A percentile compares a stretch with the other conserved stretches of the same genome.
These are phyloP conservation scores for Lachancea mirantina DNA, from an alignment of 805 yeast species.

Conservation along the genomic window DNA sequence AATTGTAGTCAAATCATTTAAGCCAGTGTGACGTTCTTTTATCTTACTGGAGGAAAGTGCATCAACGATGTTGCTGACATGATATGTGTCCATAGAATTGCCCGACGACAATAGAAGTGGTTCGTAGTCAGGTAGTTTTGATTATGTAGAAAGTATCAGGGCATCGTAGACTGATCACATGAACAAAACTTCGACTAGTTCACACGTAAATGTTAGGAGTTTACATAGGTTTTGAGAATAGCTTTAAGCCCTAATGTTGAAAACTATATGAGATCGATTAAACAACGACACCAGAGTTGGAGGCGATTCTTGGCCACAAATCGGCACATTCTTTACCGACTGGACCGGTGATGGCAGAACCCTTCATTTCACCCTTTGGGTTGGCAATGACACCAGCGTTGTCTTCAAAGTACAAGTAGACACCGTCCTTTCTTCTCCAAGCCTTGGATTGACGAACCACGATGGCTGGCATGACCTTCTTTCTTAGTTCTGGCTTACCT, in stretches of 20 bases:
- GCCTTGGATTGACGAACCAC: slow-evolving; percentile 99
- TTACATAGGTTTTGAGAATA: too few relatives aligned
- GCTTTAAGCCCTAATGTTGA: too few relatives aligned
- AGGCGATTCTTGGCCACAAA: slow-evolving; percentile 99
- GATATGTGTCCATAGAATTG: slow-evolving; percentile 9
- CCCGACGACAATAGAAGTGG: too few relatives aligned
- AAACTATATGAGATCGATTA: slow-evolving; percentile 45
- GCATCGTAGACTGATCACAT: too few relatives aligned
- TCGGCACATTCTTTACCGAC: slow-evolving; percentile 99
- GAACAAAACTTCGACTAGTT: too few relatives aligned
- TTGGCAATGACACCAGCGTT: slow-evolving; percentile 99
- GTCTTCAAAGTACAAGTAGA: slow-evolving; percentile 98
- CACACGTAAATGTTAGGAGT: too few relatives aligned
- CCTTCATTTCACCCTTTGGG: slow-evolving; percentile 99
- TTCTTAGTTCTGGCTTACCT: slow-evolving; percentile 99
- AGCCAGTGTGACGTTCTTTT: slow-evolving; percentile 48
- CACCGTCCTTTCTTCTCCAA: slow-evolving; percentile 99
- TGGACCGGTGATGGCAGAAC: slow-evolving; percentile 99
- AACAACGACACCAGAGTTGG: slow-evolving; percentile 99
- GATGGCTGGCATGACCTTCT: slow-evolving; percentile 99
- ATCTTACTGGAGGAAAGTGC: slow-evolving; percentile 43
- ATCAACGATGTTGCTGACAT: slow-evolving; percentile 5
- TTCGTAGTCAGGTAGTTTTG: too few relatives aligned
- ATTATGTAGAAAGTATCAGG: too few relatives aligned
- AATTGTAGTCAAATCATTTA: slow-evolving; percentile 34